Evolutionary conservation across 1,139 yeast species (phyloP).

Genomic region (Suhomyces taliae): DNA sequence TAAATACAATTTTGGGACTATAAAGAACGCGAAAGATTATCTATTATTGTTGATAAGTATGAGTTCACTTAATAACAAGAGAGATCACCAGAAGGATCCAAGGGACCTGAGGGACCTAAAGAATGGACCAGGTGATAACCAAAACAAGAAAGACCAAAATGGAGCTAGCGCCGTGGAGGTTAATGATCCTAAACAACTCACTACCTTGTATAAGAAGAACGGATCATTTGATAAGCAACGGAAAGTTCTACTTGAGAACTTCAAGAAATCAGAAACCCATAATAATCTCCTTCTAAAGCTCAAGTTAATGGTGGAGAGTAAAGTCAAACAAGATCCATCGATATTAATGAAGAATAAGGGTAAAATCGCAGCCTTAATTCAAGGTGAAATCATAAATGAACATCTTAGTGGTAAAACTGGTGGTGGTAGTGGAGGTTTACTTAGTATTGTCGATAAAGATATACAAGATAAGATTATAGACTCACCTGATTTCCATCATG

Average conservation of each 20-base stretch:
- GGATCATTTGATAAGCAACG: constrained; percentile 54
- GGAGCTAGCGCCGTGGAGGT: not conserved
- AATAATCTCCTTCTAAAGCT: constrained; percentile 42
- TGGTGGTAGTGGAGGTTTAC: constrained; percentile 13
- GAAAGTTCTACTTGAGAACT: constrained; percentile 42
- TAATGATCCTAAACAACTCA: constrained; percentile 41
- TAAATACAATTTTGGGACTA: too few species aligned
- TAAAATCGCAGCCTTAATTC: constrained; percentile 53
- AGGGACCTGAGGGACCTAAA: too few species aligned
- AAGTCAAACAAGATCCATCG: constrained; percentile 50
- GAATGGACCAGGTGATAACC: too few species aligned
- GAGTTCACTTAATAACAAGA: too few species aligned
- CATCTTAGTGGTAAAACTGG: constrained; percentile 10
- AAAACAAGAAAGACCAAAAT: too few species aligned
- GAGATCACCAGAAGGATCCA: too few species aligned
- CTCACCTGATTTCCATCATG: constrained; percentile 40
- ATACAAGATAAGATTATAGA: constrained; percentile 49
- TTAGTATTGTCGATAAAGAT: constrained; percentile 47
- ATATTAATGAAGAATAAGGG: constrained; percentile 52
- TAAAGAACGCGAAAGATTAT: too few species aligned
- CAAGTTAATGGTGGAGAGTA: constrained; percentile 45
- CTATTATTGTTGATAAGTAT: too few species aligned
- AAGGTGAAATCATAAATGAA: constrained; percentile 44
- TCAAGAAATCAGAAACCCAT: constrained; percentile 45
- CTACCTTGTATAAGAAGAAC: constrained; percentile 46